Conservation (phyloP, 2,329 filamentous ascomycete species). For the Basipetospora chlamydospora region DNA sequence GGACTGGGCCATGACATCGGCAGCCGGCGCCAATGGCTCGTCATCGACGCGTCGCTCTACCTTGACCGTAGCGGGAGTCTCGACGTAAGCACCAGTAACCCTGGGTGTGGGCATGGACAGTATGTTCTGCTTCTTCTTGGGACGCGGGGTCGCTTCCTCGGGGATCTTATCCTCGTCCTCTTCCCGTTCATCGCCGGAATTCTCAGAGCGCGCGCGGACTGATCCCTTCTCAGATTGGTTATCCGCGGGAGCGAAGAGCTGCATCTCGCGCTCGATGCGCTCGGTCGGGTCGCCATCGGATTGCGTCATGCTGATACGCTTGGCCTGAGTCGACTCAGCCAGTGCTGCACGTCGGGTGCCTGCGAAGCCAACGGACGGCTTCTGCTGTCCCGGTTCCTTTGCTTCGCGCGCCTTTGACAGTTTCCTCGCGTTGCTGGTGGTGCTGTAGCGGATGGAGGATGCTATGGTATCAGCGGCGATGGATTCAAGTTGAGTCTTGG, state of each 20-base stretch:
- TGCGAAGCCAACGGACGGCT: conserved; percentile 31
- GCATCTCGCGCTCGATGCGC: conserved; percentile 41
- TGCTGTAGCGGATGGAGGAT: conserved; percentile 11
- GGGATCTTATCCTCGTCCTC: conserved; percentile 42
- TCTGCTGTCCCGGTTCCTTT: conserved; percentile 13
- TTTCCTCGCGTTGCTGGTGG: not conserved
- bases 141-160: conserved; percentile 39
- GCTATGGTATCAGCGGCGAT: too few species aligned
- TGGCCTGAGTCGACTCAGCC: conserved; percentile 31
- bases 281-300: conserved; percentile 41
- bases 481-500: too few species aligned
- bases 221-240: conserved; percentile 42
- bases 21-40: conserved; percentile 21
- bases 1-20: not conserved
- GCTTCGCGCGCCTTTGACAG: not conserved
- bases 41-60: conserved; percentile 14
- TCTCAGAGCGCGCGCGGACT: conserved; percentile 31
- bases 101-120: conserved; percentile 36
- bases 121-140: conserved; percentile 25
- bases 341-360: conserved; percentile 28
- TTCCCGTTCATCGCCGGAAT: conserved; percentile 32
- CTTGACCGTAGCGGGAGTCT: conserved; percentile 36
- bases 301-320: conserved; percentile 29
- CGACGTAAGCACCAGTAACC: conserved; percentile 40
- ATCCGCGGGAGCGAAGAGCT: conserved; percentile 38